Evolutionary conservation across 2,329 filamentous ascomycete species (phyloP).

Genomic region (Colletotrichum acutatum): DNA sequence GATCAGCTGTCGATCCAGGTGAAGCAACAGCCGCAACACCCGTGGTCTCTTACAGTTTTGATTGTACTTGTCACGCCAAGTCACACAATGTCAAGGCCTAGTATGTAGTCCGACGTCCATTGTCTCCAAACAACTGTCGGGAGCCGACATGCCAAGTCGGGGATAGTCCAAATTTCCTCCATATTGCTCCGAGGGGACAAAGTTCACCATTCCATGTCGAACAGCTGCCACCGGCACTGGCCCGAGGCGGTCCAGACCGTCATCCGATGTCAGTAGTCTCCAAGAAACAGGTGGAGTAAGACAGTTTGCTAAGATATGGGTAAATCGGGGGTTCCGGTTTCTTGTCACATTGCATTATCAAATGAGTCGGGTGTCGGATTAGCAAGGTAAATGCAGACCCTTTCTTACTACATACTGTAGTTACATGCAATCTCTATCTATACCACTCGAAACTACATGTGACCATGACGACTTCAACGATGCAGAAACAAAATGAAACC

Average conservation of each 20-base stretch:
- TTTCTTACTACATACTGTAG: not conserved
- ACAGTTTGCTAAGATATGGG: not conserved
- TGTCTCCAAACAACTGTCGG: not conserved
- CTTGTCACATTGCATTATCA: not conserved
- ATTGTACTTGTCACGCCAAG: conserved; percentile 1
- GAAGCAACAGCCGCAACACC: not conserved
- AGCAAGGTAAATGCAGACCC: not conserved
- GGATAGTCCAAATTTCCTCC: not conserved
- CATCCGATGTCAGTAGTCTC: not conserved
- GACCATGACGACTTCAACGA: not conserved
- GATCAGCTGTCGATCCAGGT: not conserved
- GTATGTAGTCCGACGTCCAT: not conserved
- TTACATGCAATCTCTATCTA: not conserved
- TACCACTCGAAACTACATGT: not conserved
- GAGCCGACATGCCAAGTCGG: not conserved
- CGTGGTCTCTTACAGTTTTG: not conserved
- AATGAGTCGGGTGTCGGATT: not conserved
- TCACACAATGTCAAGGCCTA: not conserved
- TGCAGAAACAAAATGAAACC: not conserved
- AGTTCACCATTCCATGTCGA: not conserved
- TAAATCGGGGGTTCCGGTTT: not conserved
- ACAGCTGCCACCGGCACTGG: not conserved
- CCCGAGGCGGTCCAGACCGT: not conserved
- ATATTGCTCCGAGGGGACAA: not conserved
- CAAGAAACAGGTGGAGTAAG: not conserved